Percentiles rank a stretch among this genome's conserved stretches.
These are phyloP conservation scores for Alternaria triticimaculans DNA, from an alignment of 2,329 filamentous ascomycete genomes.

Conservation along the genomic window DNA sequence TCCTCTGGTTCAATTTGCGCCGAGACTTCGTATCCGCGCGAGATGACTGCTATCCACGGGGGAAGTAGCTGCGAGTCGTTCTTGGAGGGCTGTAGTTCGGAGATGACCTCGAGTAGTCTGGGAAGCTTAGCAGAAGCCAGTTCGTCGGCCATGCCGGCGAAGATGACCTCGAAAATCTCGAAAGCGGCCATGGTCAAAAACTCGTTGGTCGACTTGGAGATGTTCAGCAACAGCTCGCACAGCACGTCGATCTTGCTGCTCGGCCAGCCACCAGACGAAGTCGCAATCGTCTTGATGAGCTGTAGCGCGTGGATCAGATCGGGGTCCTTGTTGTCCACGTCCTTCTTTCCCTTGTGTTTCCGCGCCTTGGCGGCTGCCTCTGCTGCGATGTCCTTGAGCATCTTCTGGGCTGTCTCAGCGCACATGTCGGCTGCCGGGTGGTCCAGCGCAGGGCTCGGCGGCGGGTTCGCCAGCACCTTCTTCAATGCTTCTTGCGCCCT, in stretches of 20 bases:
- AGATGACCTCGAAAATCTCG: conserved; percentile 97
- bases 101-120: conserved; percentile 86
- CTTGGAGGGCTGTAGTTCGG: conserved; percentile 86
- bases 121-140: conserved; percentile 89
- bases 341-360: conserved; percentile 60
- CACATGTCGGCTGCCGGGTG: conserved; percentile 97
- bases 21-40: conserved; percentile 91
- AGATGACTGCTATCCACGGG: conserved; percentile 95
- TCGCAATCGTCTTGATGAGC: conserved; percentile 86
- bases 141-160: conserved; percentile 87
- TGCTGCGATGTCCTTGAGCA: conserved; percentile 76
- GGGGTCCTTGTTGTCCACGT: conserved; percentile 73
- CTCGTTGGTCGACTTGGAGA: conserved; percentile 89
- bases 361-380: conserved; percentile 75
- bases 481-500: conserved; percentile 87
- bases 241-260: conserved; percentile 93
- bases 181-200: conserved; percentile 96
- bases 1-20: conserved; percentile 88
- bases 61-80: conserved; percentile 95
- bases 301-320: conserved; percentile 90
- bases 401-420: conserved; percentile 85
- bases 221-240: conserved; percentile 86
- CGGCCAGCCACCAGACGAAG: conserved; percentile 90
- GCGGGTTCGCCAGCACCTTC: conserved; percentile 81
- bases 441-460: conserved; percentile 89